Evolutionary conservation across 176 grass and related monocot species (phyloP).

Genomic region (Juncus inflexus): DNA sequence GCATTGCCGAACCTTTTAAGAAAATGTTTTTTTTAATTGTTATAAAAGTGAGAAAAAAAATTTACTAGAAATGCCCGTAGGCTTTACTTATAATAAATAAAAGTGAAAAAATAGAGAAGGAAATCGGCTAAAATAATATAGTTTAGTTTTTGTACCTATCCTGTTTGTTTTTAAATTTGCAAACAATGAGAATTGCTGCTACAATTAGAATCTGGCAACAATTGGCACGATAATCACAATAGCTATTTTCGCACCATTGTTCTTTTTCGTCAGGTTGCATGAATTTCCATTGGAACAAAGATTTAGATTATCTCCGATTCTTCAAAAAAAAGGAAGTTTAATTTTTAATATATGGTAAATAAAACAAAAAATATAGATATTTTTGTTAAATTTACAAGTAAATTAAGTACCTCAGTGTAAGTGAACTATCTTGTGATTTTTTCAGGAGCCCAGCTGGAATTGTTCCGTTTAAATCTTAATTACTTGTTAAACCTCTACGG

Average conservation of each 20-base stretch:
- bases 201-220: slow-evolving; percentile 21
- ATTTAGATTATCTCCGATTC: slow-evolving; percentile 41
- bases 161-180: slow-evolving; percentile 21
- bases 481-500: slow-evolving; percentile 54
- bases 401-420: slow-evolving; percentile 44
- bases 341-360: too few relatives aligned
- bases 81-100: background rate
- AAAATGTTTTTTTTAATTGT: background rate
- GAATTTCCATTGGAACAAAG: slow-evolving; percentile 36
- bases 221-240: slow-evolving; percentile 34
- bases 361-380: background rate
- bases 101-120: background rate
- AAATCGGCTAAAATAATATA: background rate
- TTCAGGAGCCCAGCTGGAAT: slow-evolving; percentile 43
- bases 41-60: slow-evolving; percentile 11
- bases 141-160: slow-evolving; percentile 5
- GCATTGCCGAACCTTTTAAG: slow-evolving; percentile 1
- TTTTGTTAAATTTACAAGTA: background rate
- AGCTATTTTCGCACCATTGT: slow-evolving; percentile 22
- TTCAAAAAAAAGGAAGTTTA: background rate
- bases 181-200: slow-evolving; percentile 18
- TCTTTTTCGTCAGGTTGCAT: slow-evolving; percentile 28
- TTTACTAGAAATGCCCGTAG: too few relatives aligned
- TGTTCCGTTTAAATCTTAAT: slow-evolving; percentile 29
- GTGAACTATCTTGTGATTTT: slow-evolving; percentile 35